Conservation (phyloP, 2,329 filamentous ascomycete species). For the Hymenoscyphus repandus region DNA sequence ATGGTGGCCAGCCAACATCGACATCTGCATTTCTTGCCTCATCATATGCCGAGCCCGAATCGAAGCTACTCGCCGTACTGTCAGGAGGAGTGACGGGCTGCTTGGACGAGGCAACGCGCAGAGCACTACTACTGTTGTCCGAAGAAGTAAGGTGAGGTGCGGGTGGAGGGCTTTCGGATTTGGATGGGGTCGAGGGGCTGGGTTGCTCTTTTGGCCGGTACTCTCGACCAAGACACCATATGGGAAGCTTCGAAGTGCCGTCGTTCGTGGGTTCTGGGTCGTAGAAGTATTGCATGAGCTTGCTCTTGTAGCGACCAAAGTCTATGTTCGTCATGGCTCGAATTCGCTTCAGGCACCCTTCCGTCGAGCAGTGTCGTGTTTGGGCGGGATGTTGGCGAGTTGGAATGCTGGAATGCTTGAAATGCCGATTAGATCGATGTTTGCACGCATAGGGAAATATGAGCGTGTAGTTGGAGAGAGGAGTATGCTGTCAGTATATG, state of each 20-base stretch:
- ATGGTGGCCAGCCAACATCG: conserved; percentile 67
- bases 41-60: conserved; percentile 24
- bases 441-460: too few species aligned
- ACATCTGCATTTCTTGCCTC: conserved; percentile 19
- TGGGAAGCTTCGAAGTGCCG: conserved; percentile 53
- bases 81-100: conserved; percentile 28
- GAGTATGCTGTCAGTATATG: too few species aligned
- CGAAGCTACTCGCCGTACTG: conserved; percentile 28
- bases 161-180: neutral
- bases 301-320: conserved; percentile 65
- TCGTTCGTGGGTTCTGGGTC: conserved; percentile 85
- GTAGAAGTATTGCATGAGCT: conserved; percentile 87
- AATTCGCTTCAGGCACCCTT: neutral
- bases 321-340: conserved; percentile 58
- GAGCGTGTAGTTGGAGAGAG: too few species aligned
- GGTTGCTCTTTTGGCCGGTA: conserved; percentile 38
- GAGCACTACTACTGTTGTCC: conserved; percentile 10
- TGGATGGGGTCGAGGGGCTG: conserved; percentile 1
- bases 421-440: too few species aligned
- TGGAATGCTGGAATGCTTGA: too few species aligned
- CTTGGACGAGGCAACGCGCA: conserved; percentile 4
- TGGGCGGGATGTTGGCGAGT: too few species aligned
- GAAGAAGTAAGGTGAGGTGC: conserved; percentile 10
- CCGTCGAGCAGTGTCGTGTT: too few species aligned
- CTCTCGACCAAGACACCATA: conserved; percentile 74